A percentile compares a stretch with the other conserved stretches of the same genome.
Evolutionary conservation across 1,284 basidiomycete species (phyloP).

Genomic region (Anthracocystis walkeri): DNA sequence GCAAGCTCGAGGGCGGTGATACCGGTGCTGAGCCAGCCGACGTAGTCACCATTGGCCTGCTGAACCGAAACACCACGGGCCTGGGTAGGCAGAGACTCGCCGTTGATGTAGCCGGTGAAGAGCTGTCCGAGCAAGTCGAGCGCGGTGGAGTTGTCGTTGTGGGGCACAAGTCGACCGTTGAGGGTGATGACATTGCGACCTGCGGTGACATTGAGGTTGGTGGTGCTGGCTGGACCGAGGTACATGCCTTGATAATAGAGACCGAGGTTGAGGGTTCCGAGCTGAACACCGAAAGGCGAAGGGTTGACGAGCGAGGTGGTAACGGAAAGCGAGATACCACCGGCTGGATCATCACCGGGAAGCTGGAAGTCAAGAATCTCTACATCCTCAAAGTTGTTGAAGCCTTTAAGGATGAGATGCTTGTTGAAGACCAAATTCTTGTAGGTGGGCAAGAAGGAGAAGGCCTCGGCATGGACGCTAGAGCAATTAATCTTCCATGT

Average conservation of each 20-base stretch:
- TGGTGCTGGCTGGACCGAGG: constrained; percentile 75
- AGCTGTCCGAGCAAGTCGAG: constrained; percentile 76
- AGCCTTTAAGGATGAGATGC: constrained; percentile 72
- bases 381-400: constrained; percentile 78
- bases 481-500: constrained; percentile 78
- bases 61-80: constrained; percentile 75
- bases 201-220: constrained; percentile 59
- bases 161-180: constrained; percentile 75
- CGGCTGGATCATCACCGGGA: constrained; percentile 78
- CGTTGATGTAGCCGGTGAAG: constrained; percentile 81
- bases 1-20: constrained; percentile 76
- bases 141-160: constrained; percentile 72
- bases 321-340: constrained; percentile 78
- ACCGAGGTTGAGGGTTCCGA: constrained; percentile 79
- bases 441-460: constrained; percentile 70
- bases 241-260: constrained; percentile 76
- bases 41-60: constrained; percentile 74
- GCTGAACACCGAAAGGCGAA: constrained; percentile 79
- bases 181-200: constrained; percentile 77
- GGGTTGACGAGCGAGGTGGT: constrained; percentile 76
- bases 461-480: constrained; percentile 77
- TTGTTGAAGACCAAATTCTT: constrained; percentile 57
- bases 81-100: constrained; percentile 75
- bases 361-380: constrained; percentile 77
- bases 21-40: constrained; percentile 79